Evolutionary conservation across 305 asterid genomes (phyloP).

Genomic region (Fraxinus floribunda): DNA sequence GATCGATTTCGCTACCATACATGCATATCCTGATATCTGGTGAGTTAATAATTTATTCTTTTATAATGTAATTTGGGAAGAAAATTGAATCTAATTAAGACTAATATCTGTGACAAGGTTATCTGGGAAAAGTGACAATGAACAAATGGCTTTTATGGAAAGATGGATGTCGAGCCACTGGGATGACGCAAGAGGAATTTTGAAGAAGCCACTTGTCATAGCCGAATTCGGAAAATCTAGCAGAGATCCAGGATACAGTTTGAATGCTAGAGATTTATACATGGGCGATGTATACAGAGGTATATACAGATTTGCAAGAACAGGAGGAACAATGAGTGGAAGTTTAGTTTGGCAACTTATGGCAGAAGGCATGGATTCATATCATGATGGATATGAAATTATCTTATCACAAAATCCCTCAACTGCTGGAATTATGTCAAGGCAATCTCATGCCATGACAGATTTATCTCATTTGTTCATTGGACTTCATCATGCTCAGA

Average conservation of each 20-base stretch:
- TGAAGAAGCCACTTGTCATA: conserved; percentile 64
- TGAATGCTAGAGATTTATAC: conserved; percentile 39
- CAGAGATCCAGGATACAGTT: conserved; percentile 47
- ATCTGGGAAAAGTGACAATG: conserved; percentile 44
- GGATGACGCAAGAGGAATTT: conserved; percentile 46
- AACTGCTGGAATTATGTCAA: conserved; percentile 29
- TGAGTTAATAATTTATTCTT: not conserved
- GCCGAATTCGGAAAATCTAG: conserved; percentile 72
- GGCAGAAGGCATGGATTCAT: conserved; percentile 58
- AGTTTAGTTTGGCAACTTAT: conserved; percentile 69
- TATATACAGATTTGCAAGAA: conserved; percentile 45
- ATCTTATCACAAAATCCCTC: conserved; percentile 33
- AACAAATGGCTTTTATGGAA: conserved; percentile 64
- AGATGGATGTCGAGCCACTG: conserved; percentile 66
- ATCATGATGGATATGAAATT: conserved; percentile 40
- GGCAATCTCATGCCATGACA: conserved; percentile 38
- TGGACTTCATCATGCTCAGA: not conserved
- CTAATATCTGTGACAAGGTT: conserved; percentile 28
- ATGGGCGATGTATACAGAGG: conserved; percentile 48
- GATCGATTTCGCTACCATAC: conserved; percentile 73
- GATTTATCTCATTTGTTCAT: conserved; percentile 18
- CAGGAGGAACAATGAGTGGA: conserved; percentile 67
- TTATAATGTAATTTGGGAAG: not conserved
- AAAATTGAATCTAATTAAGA: not conserved
- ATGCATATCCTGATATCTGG: conserved; percentile 68